Evolutionary conservation across 192 early-diverging fungal species (phyloP).

Genomic region (Rhizophagus clarus): DNA sequence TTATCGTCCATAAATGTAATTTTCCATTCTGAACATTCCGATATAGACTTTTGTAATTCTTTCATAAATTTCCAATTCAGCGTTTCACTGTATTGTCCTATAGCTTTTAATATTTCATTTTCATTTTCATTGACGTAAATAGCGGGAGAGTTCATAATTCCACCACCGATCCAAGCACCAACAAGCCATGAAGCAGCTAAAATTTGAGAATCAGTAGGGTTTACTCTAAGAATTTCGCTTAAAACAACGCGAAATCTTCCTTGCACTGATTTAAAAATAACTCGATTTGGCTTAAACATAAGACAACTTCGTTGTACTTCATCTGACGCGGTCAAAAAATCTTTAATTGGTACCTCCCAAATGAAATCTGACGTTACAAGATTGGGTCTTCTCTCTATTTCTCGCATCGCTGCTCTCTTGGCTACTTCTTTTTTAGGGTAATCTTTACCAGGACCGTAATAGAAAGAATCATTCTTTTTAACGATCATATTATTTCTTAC

Average conservation of each 20-base stretch:
- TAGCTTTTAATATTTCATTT: background rate
- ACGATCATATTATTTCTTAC: background rate
- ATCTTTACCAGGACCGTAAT: background rate
- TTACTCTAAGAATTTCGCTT: background rate
- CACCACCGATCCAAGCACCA: slow-evolving; percentile 41
- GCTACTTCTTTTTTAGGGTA: background rate
- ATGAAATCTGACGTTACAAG: background rate
- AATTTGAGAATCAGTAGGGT: slow-evolving; percentile 2
- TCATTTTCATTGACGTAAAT: background rate
- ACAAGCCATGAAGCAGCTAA: slow-evolving; percentile 35
- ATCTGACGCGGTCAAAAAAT: background rate
- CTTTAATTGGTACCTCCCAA: background rate
- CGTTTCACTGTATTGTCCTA: background rate
- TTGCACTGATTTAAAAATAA: background rate
- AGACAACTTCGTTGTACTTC: background rate
- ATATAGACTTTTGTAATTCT: background rate
- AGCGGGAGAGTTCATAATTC: background rate
- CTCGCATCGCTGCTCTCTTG: background rate
- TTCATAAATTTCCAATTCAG: background rate
- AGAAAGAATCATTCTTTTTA: background rate
- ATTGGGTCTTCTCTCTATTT: background rate
- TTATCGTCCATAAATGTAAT: background rate
- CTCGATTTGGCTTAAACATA: background rate
- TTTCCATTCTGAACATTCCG: background rate
- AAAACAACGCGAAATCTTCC: background rate